phyloP scores from a whole-genome alignment of 768 basidiomycete genomes.

The Tylopilus rubrobrunneus region DNA sequence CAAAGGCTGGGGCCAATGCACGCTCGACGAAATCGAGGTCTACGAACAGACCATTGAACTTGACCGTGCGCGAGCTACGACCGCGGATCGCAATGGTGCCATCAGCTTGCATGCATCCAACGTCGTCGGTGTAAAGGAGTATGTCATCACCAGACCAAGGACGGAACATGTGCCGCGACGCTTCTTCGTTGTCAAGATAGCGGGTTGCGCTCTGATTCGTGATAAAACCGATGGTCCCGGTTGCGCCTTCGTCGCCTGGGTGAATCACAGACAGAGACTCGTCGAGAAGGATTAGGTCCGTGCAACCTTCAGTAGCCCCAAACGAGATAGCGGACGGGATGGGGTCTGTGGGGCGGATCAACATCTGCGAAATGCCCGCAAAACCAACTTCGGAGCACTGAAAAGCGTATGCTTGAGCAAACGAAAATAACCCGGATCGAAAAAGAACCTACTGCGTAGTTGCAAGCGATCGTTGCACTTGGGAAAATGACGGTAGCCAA shows the following conservation, averaged over 20 bases:
- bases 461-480: slow-evolving; percentile 10
- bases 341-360: slow-evolving; percentile 11
- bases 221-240: slow-evolving; percentile 9
- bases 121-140: slow-evolving; percentile 13
- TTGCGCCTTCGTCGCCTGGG: background rate
- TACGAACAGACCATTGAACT: slow-evolving; percentile 14
- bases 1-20: slow-evolving; percentile 13
- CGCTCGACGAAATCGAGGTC: slow-evolving; percentile 17
- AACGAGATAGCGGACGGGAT: slow-evolving; percentile 12
- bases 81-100: slow-evolving; percentile 13
- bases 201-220: slow-evolving; percentile 11
- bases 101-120: slow-evolving; percentile 16
- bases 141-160: slow-evolving; percentile 11
- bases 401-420: background rate
- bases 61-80: slow-evolving; percentile 15
- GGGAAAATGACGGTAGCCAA: slow-evolving; percentile 12
- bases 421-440: background rate
- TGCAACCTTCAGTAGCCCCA: slow-evolving; percentile 8
- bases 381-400: slow-evolving; percentile 17
- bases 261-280: slow-evolving; percentile 12
- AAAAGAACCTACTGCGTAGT: slow-evolving; percentile 10
- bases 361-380: slow-evolving; percentile 14
- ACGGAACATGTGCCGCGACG: slow-evolving; percentile 15
- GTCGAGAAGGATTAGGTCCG: slow-evolving; percentile 11
- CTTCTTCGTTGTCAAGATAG: slow-evolving; percentile 13